Evolutionary conservation across 495 filamentous ascomycete genomes (phyloP).

Genomic region (Xylaria curta): DNA sequence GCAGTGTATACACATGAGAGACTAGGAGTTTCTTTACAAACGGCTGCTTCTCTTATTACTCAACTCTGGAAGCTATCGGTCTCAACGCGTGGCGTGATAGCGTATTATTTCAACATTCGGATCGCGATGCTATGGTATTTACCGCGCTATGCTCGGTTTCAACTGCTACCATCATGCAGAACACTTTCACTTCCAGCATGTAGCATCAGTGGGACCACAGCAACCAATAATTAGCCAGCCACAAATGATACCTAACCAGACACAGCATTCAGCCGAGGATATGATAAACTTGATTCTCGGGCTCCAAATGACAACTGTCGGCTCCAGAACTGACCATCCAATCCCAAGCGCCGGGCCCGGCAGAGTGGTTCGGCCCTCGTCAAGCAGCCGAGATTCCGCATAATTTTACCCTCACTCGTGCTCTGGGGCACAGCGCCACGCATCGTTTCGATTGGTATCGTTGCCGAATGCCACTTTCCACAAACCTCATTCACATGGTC

Average conservation of each 20-base stretch:
- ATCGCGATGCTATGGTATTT: neutral
- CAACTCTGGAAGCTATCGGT: neutral
- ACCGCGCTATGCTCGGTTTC: conserved; percentile 4
- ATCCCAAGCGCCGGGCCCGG: conserved; percentile 12
- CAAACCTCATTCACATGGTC: neutral
- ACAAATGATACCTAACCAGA: neutral
- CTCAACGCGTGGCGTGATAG: neutral
- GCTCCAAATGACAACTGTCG: neutral
- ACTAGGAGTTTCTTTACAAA: neutral
- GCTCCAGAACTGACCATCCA: conserved; percentile 9
- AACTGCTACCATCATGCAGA: conserved; percentile 12
- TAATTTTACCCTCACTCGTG: neutral
- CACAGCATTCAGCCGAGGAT: neutral
- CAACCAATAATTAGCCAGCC: conserved; percentile 5
- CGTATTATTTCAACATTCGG: neutral
- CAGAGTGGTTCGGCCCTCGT: conserved; percentile 17
- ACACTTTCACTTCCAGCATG: neutral
- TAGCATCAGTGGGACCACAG: neutral
- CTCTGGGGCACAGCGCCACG: neutral
- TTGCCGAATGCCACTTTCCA: neutral
- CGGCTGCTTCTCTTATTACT: neutral
- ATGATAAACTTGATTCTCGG: neutral
- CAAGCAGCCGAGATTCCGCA: neutral
- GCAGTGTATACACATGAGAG: neutral
- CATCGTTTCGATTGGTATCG: neutral